These are phyloP conservation scores for Zygoascus flipseniorum DNA, from an alignment of 805 yeast genomes.

Conservation along the genomic window DNA sequence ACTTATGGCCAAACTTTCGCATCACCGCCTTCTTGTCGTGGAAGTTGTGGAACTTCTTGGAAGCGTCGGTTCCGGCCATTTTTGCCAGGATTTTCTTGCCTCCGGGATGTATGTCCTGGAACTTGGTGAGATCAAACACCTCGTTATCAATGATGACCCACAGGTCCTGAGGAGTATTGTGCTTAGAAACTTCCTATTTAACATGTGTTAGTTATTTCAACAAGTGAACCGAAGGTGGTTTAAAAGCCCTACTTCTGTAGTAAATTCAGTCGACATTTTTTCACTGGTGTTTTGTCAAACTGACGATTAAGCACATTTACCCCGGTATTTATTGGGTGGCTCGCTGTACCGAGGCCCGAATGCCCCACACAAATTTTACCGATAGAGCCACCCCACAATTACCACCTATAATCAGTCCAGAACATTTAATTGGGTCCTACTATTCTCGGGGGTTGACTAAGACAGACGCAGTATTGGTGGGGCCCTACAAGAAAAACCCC, in stretches of 20 bases:
- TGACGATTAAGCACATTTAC: background rate
- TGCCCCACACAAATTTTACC: background rate
- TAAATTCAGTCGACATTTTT: background rate
- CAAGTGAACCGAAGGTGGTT: background rate
- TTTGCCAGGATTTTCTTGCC: constrained; percentile 65
- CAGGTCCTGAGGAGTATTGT: constrained; percentile 64
- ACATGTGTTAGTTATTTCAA: no score
- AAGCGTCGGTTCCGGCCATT: constrained; percentile 73
- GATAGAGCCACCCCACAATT: background rate
- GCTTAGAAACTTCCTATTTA: constrained; percentile 50
- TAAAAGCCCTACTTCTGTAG: background rate
- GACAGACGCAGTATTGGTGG: no score
- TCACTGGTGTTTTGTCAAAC: no score
- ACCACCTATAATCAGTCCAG: background rate
- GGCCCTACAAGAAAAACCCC: no score
- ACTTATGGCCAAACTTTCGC: constrained; percentile 28
- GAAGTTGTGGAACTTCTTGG: constrained; percentile 51
- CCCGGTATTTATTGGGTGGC: background rate
- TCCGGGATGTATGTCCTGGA: constrained; percentile 74
- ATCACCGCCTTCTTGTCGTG: constrained; percentile 33
- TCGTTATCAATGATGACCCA: constrained; percentile 81
- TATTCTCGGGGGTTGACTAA: no score
- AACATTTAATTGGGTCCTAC: background rate
- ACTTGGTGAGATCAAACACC: constrained; percentile 67
- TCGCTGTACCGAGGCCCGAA: background rate